Percentiles rank a stretch among this genome's conserved stretches.
Conservation (phyloP, 2,329 filamentous ascomycete species). For the Blastomyces emzantsi region DNA sequence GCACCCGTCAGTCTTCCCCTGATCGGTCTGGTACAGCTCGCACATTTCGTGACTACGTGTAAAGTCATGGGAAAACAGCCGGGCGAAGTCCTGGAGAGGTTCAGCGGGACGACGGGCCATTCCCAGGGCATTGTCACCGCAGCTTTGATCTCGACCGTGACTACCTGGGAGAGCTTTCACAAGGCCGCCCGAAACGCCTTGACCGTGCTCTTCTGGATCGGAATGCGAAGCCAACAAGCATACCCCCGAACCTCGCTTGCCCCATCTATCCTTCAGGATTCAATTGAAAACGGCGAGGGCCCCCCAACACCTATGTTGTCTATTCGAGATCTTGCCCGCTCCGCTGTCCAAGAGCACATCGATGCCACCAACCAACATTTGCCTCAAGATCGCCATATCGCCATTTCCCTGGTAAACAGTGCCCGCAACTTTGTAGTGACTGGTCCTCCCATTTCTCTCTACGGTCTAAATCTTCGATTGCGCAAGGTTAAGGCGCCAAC, state of each 20-base stretch:
- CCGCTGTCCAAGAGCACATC: conserved; percentile 91
- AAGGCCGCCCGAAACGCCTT: conserved; percentile 70
- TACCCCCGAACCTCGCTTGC: conserved; percentile 93
- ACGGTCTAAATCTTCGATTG: conserved; percentile 88
- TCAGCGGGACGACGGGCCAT: conserved; percentile 86
- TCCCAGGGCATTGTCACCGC: conserved; percentile 95
- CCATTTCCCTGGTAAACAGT: conserved; percentile 93
- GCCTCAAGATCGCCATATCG: conserved; percentile 83
- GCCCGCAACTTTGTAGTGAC: conserved; percentile 95
- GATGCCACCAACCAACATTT: conserved; percentile 96
- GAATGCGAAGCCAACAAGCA: conserved; percentile 90
- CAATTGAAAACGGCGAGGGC: conserved; percentile 90
- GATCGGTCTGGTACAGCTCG: conserved; percentile 91
- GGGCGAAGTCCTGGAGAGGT: conserved; percentile 72
- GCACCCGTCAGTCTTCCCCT: conserved; percentile 92
- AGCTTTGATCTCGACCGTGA: conserved; percentile 79
- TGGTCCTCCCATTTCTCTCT: conserved; percentile 88
- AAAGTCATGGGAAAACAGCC: conserved; percentile 83
- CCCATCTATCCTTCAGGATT: conserved; percentile 84
- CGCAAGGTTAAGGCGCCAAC: conserved; percentile 97
- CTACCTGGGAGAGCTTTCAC: conserved; percentile 87
- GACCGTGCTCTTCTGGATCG: conserved; percentile 97
- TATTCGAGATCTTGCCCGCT: conserved; percentile 81
- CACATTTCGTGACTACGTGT: conserved; percentile 92
- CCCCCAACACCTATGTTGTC: conserved; percentile 94